Evolutionary conservation across 495 filamentous ascomycete genomes (phyloP), one percentile per base, ranked within the genome.

Genomic region (Umbilicaria muhlenbergii): DNA sequence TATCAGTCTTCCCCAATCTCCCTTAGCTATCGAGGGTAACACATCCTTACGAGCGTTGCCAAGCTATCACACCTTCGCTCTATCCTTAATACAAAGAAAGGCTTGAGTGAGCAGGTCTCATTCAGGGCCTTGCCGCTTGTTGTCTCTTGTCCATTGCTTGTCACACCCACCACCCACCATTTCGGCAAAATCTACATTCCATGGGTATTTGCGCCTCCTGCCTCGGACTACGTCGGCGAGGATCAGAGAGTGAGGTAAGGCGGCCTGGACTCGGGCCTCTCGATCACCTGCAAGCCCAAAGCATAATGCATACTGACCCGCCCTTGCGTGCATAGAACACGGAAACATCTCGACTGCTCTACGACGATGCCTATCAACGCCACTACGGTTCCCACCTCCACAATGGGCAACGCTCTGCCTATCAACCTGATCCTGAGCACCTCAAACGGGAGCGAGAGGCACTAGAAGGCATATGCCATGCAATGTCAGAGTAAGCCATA

Each of bases 181-280:
- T 18, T 16, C 31, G 31, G 28, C 15, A 43, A n/a, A 28, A 15
- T 14, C 19, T 28, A 49, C 50, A 52, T 52, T 52, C 50, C 50
- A 73, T 73, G 69, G 68, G 68, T 52, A 49, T 62, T 47, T 73
- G 69, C 55, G 57, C 66, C 45, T 71, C 67, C 16, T 73, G 69
- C 51, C 65, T 71, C 33, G 69, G 69, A 50, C 53, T 57, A 19
- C 51, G 57, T 48, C 67, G 66, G 50, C 61, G 60, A 28, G 34
- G 63, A 65, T 32, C 40, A 42, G 44, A 42, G 60, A 55, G 57
- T 32, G 66, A 71, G 58, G 69, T 71, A 58, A 62, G 64, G 58
- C 38, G 17, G 19, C 31, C 15, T 28, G 24, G 24, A 28, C 31
- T 42, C 32, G 5, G 18, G 16, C 18, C 11, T 18, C 42, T n/a